Base-by-base conservation (phyloP, 495 filamentous ascomycete species). In the Mycothermus thermophilus region DNA sequence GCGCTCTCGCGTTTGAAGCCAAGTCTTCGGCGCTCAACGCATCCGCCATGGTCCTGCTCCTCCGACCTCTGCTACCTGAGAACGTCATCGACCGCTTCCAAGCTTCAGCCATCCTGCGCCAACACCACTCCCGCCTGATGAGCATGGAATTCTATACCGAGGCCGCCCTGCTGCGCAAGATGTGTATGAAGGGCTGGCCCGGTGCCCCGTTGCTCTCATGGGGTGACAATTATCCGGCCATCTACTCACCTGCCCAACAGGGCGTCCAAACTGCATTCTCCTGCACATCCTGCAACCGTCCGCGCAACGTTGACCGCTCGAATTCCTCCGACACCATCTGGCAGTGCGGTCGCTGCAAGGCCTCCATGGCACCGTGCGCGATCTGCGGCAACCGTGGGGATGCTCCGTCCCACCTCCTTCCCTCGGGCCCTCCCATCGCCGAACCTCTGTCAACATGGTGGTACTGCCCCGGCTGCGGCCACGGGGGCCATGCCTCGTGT, bases 391-490 rank as follows among this genome's bases (percentile, higher is more conserved):
- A 61, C 23, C 42, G 63, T 4, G 57, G 64, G 15, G 33, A 38
- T 0, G 43, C 55, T 1, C 28, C 46, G 29, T 50, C 30, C 37
- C 52, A 8, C 15, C 22, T 4, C 38, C 43, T 26, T 37, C 38
- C 3, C 28, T 36, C 30, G 13, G n/a, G n/a, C n/a, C n/a, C n/a
- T n/a, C n/a, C 26, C 11, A 17, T 26, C 17, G 10, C 3, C 28
- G n/a, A n/a, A n/a, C n/a, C n/a, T n/a, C n/a, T 4, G 47, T 53
- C 50, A 2, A 62, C 60, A 8, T 85, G 79, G 79, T 72, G 66
- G 47, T 78, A 72, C 62, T 87, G 81, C 41, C 73, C 79, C 36
- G 70, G 74, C 26, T 87, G 81, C 39, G 75, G 74, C 13, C 81
- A 87, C 42, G 79, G 80, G 29, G 80, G 80, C 5, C 81, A 87